phyloP scores from a whole-genome alignment of 2,329 filamentous ascomycete genomes.

The Neofusicoccum laricinum region DNA sequence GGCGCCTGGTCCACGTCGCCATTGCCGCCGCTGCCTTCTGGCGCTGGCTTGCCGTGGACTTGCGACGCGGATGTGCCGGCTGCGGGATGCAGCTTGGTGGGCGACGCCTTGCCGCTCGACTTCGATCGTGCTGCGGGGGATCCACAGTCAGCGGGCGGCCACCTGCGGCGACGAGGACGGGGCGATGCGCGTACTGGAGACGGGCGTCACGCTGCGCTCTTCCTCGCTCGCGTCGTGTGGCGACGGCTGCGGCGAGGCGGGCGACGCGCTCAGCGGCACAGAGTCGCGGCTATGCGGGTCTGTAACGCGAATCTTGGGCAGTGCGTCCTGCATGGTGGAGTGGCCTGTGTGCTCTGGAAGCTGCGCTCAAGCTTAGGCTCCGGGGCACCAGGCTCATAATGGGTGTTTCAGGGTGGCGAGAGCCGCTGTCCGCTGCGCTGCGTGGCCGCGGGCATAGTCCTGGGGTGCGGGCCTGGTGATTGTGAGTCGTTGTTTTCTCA shows the following conservation, averaged over 20 bases:
- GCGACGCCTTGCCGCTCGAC: conserved; percentile 14
- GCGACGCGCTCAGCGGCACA: conserved; percentile 24
- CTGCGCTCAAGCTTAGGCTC: not conserved
- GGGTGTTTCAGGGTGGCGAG: conserved; percentile 14
- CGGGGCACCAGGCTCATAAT: conserved; percentile 11
- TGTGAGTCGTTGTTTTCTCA: conserved; percentile 1
- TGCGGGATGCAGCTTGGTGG: not conserved
- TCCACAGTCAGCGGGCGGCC: not conserved
- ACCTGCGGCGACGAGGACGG: not conserved
- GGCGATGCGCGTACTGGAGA: not conserved
- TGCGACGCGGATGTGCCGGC: not conserved
- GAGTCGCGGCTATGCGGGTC: conserved; percentile 38
- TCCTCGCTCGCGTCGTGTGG: not conserved
- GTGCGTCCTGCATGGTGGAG: conserved; percentile 33
- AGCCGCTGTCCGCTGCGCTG: not conserved
- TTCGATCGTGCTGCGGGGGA: conserved; percentile 2
- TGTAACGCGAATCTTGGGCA: conserved; percentile 45
- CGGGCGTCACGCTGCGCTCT: conserved; percentile 8
- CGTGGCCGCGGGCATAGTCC: not conserved
- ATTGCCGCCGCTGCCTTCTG: not conserved
- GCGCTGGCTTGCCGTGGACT: not conserved
- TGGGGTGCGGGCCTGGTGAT: not conserved
- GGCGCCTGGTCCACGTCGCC: conserved; percentile 33
- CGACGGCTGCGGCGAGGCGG: conserved; percentile 17
- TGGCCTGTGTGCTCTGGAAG: conserved; percentile 10